Evolutionary conservation across 768 basidiomycete genomes (phyloP), one percentile per base, ranked within the genome.

Genomic region (Amanita subjunquillea): DNA sequence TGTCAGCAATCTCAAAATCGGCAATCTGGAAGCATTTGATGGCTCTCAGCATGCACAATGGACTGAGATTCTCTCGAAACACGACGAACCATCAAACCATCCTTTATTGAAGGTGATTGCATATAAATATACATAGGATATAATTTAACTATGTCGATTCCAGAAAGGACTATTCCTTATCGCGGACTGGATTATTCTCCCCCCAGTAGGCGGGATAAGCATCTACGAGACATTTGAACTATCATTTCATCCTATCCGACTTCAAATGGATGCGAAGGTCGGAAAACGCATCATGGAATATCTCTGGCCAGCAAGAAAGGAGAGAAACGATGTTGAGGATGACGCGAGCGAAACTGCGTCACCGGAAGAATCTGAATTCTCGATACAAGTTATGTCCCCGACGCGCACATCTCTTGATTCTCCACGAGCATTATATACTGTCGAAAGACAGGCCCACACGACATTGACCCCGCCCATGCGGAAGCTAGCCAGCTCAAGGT

Each of bases 141-240:
- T 15, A 20, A 20, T 6, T 44, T 34, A 39, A 54, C 39, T 47
- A 10, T 15, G 42, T 30, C 53, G 37, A 58, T 42, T 58, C 13
- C 57, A 90, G 85, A 73, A 75, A 54, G 81, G 84, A 13, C 65
- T 91, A 22, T 93, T 95, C 65, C 72, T 85, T 17, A 70, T 82
- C 1, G 85, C 84, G 2, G 79, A 82, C 51, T 95, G 92, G 93
- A 80, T 76, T 3, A 77, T 88, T 23, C 71, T 91, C n/a, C 79
- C 91, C 1, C 89, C 92, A 13, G 92, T 97, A 22, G 94, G 92
- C 17, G 94, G 94, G 10, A 96, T 98, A 57, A 80, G 85, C 1
- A 89, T 96, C 56, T 85, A 91, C 64, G 84, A 91, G 63, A 73
- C 76, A 27, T 89, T 96, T 58, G 81, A 87, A 56, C 69, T 95